Evolutionary conservation across 2,329 filamentous ascomycete genomes (phyloP), one percentile per base, ranked within the genome.

Genomic region (Colletotrichum sp.): DNA sequence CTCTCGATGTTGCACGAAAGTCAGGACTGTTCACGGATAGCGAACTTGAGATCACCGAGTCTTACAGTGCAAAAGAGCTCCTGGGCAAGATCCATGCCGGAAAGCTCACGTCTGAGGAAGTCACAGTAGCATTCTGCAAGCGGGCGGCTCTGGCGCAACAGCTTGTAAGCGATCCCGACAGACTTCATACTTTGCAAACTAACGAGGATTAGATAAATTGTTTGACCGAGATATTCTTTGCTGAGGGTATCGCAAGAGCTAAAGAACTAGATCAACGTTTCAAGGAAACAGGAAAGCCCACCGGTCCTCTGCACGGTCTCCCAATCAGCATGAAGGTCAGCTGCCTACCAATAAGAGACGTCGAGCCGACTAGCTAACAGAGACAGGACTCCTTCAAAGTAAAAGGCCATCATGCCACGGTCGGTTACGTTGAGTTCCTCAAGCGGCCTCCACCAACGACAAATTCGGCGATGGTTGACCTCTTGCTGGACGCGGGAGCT

Each of bases 251-350:
- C 5, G 73, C 80, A 3, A 81, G 83, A 6, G 90, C 90, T 0
- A 81, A 81, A 36, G 67, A 81, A 9, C 81, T 91, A 4, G 91
- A 92, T 80, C 79, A 84, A 4, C 81, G 88, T 75, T 80, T 87
- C 10, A 76, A 81, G 9, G 72, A 78, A 10, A 84, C 85, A 7
- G 85, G 86, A 0, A 84, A 85, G 77, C 82, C 87, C 0, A 77
- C 89, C 2, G 92, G 93, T 0, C 91, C 92, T 6, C 84, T 94
- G 8, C 92, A 94, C 82, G 93, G 92, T 3, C 83, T 92, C 1
- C 91, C 91, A 1, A 85, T 92, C 26, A 79, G 75, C 22, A 68
- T 80, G 62, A 86, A 85, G 78, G 80, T 79, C 36, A 13, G 36
- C 48, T 24, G 5, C 12, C 22, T 30, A 59, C 24, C 13, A 39